Evolutionary conservation across 148 eudicot species (phyloP), one percentile per base, ranked within the genome.

Genomic region (Vaccinium corymbosum): DNA sequence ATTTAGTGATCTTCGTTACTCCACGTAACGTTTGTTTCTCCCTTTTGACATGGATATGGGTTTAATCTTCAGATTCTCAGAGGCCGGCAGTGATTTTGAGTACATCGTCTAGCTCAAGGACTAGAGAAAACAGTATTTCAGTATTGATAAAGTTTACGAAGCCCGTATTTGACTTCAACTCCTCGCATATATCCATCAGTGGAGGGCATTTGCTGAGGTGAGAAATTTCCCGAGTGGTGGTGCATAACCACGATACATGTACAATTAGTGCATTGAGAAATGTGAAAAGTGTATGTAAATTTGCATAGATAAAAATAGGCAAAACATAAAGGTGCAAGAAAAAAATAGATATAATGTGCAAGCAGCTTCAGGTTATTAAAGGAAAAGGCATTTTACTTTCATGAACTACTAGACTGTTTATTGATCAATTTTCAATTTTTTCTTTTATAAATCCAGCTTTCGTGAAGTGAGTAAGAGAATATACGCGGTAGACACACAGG

Each of bases 111-210:
- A 90, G 87, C 79, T 89, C 89, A 93, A 91, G 94, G 89, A 93
- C 98, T 19, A 89, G 84, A 88, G 90, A 93, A 66, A 86, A 86
- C 38, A 86, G 86, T 84, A 86, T 93, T 50, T 83, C 88, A 25
- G 88, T 91, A 55, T 76, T 84, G 86, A 88, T 97, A 81, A 93
- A 89, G 88, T 97, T 97, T 83, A n/a, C 82, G 83, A 92, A 97
- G 88, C 99, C 97, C 29, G 99, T 97, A 35, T 94, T 97, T 83
- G 93, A 89, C 55, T 94, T 97, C 92, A 94, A 93, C 88, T 93
- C 98, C 16, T 89, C 96, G 70, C 94, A 92, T 68, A 25, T 97
- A 64, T 91, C 89, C 73, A 74, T 94, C 57, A 84, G 90, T 27
- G 95, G 98, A 86, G 99, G 99, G 70, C 87, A 89, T 52, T 82